Percentiles rank a stretch among this genome's conserved stretches.
Evolutionary conservation across 2,329 filamentous ascomycete species (phyloP).

Genomic region (Raffaelea deltoideospora): DNA sequence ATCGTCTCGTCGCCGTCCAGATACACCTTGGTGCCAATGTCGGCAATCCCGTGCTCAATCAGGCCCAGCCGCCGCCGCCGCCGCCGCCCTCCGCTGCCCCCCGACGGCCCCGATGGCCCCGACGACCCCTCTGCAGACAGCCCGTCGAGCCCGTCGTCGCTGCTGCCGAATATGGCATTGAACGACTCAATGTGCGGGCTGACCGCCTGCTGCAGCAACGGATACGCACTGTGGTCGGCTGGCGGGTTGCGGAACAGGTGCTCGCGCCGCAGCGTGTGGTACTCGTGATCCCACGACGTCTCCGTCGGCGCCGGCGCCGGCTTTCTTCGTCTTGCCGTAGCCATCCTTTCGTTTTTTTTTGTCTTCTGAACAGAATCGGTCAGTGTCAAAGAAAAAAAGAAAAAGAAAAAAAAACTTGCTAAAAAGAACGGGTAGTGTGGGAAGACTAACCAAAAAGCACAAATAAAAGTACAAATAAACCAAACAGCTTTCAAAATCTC

Average conservation of each 20-base stretch:
- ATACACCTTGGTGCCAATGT: constrained; percentile 81
- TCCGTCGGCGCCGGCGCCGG: constrained; percentile 32
- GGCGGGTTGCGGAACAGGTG: constrained; percentile 81
- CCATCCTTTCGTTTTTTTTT: constrained; percentile 3
- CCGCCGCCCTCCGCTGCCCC: too few species aligned
- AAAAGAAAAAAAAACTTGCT: too few species aligned
- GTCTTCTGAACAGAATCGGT: too few species aligned
- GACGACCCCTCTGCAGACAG: too few species aligned
- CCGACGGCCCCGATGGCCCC: not conserved
- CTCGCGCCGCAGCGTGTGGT: constrained; percentile 73
- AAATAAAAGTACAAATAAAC: too few species aligned
- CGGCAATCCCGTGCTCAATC: constrained; percentile 60
- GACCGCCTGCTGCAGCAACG: constrained; percentile 70
- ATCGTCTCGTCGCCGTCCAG: constrained; percentile 64
- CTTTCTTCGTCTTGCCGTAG: constrained; percentile 9
- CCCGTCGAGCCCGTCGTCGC: constrained; percentile 39
- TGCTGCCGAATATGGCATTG: constrained; percentile 68
- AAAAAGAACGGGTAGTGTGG: too few species aligned
- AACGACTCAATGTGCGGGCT: constrained; percentile 90
- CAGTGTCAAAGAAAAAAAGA: too few species aligned
- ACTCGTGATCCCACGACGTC: constrained; percentile 71
- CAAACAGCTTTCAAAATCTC: too few species aligned
- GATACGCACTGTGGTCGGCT: constrained; percentile 75
- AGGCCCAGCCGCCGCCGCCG: too few species aligned
- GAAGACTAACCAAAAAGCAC: too few species aligned